These are phyloP conservation scores for Penicillium longicatenatum DNA, from an alignment of 495 filamentous ascomycete genomes.

Conservation along the genomic window DNA sequence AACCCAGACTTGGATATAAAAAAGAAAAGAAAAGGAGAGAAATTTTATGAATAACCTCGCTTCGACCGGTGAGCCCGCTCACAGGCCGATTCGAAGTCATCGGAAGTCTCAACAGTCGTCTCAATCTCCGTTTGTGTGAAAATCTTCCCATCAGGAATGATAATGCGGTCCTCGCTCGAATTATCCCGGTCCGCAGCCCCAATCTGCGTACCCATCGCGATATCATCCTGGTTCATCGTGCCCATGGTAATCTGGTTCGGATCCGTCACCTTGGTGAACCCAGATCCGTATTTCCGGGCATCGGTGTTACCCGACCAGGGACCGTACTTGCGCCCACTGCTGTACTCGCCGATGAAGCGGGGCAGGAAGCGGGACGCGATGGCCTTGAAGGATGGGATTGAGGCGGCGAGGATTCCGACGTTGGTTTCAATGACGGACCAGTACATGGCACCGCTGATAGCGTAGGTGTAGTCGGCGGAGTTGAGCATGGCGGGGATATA, in stretches of 20 bases:
- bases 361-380: conserved; percentile 45
- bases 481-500: conserved; percentile 42
- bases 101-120: conserved; percentile 36
- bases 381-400: conserved; percentile 46
- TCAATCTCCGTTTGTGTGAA: conserved; percentile 41
- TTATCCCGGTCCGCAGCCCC: conserved; percentile 16
- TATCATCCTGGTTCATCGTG: conserved; percentile 21
- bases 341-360: conserved; percentile 43
- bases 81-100: conserved; percentile 15
- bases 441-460: conserved; percentile 45
- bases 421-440: conserved; percentile 50
- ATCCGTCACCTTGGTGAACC: conserved; percentile 35
- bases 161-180: conserved; percentile 38
- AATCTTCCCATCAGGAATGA: conserved; percentile 42
- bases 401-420: conserved; percentile 43
- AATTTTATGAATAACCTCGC: conserved; percentile 8
- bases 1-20: neutral
- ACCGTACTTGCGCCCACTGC: conserved; percentile 30
- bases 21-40: neutral
- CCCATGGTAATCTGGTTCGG: conserved; percentile 22
- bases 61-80: conserved; percentile 23
- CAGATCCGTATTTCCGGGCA: conserved; percentile 27
- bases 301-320: conserved; percentile 28
- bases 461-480: conserved; percentile 39
- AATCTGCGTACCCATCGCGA: conserved; percentile 31